Percentiles rank a stretch among this genome's conserved stretches.
Evolutionary conservation across 331 rosid species (phyloP).

Genomic region (Erythrophleum ivorense): DNA sequence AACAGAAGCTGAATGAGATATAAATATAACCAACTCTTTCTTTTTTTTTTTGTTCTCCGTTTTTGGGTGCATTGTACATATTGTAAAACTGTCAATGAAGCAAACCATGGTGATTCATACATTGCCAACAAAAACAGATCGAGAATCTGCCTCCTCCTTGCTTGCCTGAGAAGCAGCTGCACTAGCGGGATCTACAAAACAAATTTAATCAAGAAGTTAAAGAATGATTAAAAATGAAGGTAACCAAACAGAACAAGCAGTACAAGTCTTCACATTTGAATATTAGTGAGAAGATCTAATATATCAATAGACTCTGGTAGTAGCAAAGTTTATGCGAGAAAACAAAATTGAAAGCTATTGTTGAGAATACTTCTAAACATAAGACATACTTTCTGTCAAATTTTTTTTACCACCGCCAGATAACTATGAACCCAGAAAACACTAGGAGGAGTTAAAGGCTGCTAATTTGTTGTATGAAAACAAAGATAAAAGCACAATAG

Average conservation of each 20-base stretch:
- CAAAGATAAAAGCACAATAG: background rate
- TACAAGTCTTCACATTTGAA: no score
- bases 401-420: background rate
- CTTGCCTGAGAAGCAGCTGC: slow-evolving; percentile 71
- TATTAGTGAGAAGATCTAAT: no score
- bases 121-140: slow-evolving; percentile 58
- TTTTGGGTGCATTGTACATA: background rate
- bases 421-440: background rate
- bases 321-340: background rate
- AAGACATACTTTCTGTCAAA: background rate
- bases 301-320: no score
- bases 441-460: background rate
- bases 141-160: slow-evolving; percentile 83
- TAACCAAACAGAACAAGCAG: background rate
- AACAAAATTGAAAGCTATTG: background rate
- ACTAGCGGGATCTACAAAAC: slow-evolving; percentile 68
- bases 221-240: background rate
- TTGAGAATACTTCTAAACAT: background rate
- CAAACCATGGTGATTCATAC: slow-evolving; percentile 49
- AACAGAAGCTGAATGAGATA: background rate
- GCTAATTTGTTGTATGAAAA: background rate
- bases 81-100: slow-evolving; percentile 6
- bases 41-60: background rate
- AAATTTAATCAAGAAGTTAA: slow-evolving; percentile 4
- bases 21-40: background rate